A percentile compares a stretch with the other conserved stretches of the same genome.
Evolutionary conservation across 2,329 filamentous ascomycete genomes (phyloP).

Genomic region (Cladosporium halotolerans): DNA sequence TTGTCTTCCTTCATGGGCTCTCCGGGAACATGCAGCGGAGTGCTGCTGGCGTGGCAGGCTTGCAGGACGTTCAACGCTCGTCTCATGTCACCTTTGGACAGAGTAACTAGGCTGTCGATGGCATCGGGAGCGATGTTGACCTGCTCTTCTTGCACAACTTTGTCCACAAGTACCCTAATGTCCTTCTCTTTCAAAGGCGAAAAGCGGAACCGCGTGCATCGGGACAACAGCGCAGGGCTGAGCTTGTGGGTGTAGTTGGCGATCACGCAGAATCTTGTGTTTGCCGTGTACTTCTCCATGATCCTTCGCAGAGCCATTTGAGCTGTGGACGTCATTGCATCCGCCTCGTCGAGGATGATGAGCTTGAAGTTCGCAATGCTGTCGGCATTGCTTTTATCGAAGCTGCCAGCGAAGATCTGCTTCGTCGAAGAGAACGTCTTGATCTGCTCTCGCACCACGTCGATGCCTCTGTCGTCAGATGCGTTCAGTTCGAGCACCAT

Average conservation of each 20-base stretch:
- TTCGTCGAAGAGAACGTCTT: conserved; percentile 98
- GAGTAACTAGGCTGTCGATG: conserved; percentile 70
- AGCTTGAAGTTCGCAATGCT: conserved; percentile 77
- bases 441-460: conserved; percentile 97
- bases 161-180: conserved; percentile 78
- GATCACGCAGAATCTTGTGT: conserved; percentile 96
- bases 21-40: conserved; percentile 46
- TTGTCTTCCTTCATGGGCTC: conserved; percentile 42
- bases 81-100: conserved; percentile 96
- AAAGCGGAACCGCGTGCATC: conserved; percentile 93
- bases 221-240: conserved; percentile 81
- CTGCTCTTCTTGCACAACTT: conserved; percentile 79
- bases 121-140: conserved; percentile 79
- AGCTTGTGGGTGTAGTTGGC: conserved; percentile 99
- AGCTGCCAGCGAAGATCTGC: conserved; percentile 70
- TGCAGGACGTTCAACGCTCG: conserved; percentile 91
- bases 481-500: conserved; percentile 98
- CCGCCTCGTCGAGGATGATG: conserved; percentile 97
- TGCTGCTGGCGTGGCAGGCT: conserved; percentile 90
- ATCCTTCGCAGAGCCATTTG: conserved; percentile 96
- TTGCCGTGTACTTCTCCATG: conserved; percentile 99
- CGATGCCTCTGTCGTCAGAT: conserved; percentile 93
- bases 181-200: conserved; percentile 85
- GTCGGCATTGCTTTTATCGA: conserved; percentile 29
- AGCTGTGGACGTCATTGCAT: conserved; percentile 97